phyloP scores from a whole-genome alignment of 2,329 filamentous ascomycete species.

The Xylaria sp. region DNA sequence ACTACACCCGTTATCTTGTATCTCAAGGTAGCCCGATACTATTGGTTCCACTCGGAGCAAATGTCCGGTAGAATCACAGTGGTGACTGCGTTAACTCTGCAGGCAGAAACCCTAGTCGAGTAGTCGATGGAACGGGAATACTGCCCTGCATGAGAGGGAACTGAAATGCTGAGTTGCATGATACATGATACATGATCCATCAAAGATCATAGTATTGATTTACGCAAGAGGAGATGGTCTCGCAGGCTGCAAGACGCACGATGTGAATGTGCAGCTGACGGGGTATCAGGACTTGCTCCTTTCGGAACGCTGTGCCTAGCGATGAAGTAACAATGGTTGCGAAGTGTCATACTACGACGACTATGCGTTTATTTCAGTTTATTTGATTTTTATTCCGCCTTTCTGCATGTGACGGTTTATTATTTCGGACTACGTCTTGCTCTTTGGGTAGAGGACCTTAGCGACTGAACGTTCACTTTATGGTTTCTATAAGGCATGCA shows the following conservation, averaged over 20 bases:
- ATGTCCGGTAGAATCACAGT: conserved; percentile 21
- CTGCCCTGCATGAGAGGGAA: background rate
- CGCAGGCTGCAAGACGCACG: conserved; percentile 4
- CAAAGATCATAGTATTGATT: conserved; percentile 12
- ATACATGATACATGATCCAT: conserved; percentile 8
- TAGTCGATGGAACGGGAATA: background rate
- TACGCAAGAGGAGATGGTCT: conserved; percentile 13
- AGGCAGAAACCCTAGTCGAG: background rate
- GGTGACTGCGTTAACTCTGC: background rate
- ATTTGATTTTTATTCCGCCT: background rate
- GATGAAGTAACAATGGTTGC: background rate
- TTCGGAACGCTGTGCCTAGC: conserved; percentile 13
- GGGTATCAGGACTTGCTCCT: conserved; percentile 2
- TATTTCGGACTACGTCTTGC: background rate
- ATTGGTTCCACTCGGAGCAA: conserved; percentile 19
- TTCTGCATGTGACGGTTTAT: background rate
- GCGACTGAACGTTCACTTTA: background rate
- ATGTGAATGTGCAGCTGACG: conserved; percentile 3
- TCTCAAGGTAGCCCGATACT: conserved; percentile 2
- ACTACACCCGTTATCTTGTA: background rate
- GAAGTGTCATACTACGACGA: too few species aligned
- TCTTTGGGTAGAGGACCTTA: background rate
- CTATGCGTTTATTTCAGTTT: background rate
- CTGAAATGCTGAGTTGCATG: background rate
- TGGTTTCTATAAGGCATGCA: background rate